These are phyloP conservation scores for Coniochaeta sp. DNA, from an alignment of 2,329 filamentous ascomycete genomes.

Conservation along the genomic window DNA sequence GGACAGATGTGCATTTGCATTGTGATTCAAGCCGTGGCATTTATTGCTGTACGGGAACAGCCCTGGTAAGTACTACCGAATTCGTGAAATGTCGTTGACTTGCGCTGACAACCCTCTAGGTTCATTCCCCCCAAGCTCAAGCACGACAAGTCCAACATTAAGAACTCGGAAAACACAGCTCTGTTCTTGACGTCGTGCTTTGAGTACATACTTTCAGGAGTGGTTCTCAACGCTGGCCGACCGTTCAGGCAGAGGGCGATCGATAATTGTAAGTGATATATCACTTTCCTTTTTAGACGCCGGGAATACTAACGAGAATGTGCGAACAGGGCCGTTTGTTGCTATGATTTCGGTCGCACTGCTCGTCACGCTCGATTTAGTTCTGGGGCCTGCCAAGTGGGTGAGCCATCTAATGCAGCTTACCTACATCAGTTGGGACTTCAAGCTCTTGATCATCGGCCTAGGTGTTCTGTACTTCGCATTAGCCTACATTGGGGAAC, in stretches of 20 bases:
- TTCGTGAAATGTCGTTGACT: background rate
- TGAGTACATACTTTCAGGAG: slow-evolving; percentile 85
- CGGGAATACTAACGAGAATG: slow-evolving; percentile 11
- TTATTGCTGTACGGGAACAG: slow-evolving; percentile 67
- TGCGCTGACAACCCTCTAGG: slow-evolving; percentile 26
- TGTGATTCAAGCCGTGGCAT: slow-evolving; percentile 66
- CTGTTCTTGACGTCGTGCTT: slow-evolving; percentile 88
- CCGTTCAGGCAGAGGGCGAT: slow-evolving; percentile 79
- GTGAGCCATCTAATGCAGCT: slow-evolving; percentile 75
- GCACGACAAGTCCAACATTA: slow-evolving; percentile 72
- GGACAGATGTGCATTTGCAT: slow-evolving; percentile 84
- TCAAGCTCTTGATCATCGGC: slow-evolving; percentile 63
- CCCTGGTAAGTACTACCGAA: slow-evolving; percentile 52
- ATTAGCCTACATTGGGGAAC: slow-evolving; percentile 65
- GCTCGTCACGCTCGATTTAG: slow-evolving; percentile 68
- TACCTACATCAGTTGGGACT: slow-evolving; percentile 65
- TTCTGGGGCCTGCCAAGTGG: slow-evolving; percentile 65
- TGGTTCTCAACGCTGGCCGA: slow-evolving; percentile 84
- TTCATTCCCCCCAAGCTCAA: slow-evolving; percentile 75
- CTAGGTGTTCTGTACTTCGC: slow-evolving; percentile 64
- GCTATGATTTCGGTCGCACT: slow-evolving; percentile 65
- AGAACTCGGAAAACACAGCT: slow-evolving; percentile 89
- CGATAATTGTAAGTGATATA: slow-evolving; percentile 61
- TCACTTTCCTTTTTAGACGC: background rate
- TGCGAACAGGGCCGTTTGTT: slow-evolving; percentile 66